Conservation (phyloP, 345 rosid species). For the Aquilaria yunnanensis region DNA sequence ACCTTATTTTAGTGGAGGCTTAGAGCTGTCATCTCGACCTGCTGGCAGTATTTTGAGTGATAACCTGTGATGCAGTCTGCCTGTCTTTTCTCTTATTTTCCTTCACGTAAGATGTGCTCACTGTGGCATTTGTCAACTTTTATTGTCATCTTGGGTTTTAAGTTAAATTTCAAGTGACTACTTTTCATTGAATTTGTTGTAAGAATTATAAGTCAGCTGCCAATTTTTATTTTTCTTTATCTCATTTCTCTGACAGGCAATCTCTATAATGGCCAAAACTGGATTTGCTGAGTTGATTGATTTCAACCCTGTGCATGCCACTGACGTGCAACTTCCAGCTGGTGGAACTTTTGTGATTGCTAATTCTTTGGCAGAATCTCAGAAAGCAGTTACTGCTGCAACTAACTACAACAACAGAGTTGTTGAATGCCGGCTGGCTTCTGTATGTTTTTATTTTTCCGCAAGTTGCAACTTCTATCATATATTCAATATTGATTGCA, state of each 20-base stretch:
- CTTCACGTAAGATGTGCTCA: no score
- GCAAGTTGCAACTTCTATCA: no score
- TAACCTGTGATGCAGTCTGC: no score
- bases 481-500: no score
- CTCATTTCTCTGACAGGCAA: slow-evolving; percentile 50
- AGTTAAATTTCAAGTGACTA: no score
- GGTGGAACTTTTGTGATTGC: slow-evolving; percentile 97
- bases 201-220: no score
- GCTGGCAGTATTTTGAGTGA: no score
- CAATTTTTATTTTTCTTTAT: no score
- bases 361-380: slow-evolving; percentile 91
- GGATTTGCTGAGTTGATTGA: slow-evolving; percentile 99
- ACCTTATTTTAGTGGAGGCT: no score
- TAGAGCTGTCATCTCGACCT: no score
- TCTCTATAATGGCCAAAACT: slow-evolving; percentile 89
- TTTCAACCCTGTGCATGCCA: slow-evolving; percentile 94
- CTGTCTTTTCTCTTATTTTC: no score
- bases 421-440: slow-evolving; percentile 91
- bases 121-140: neutral
- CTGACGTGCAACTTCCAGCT: slow-evolving; percentile 90
- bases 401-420: slow-evolving; percentile 94
- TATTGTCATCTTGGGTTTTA: neutral
- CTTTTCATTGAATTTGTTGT: no score
- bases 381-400: slow-evolving; percentile 97
- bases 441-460: slow-evolving; percentile 42